Evolutionary conservation across 2,329 filamentous ascomycete species (phyloP), one percentile per base, ranked within the genome.

Genomic region (Triangularia verruculosa): DNA sequence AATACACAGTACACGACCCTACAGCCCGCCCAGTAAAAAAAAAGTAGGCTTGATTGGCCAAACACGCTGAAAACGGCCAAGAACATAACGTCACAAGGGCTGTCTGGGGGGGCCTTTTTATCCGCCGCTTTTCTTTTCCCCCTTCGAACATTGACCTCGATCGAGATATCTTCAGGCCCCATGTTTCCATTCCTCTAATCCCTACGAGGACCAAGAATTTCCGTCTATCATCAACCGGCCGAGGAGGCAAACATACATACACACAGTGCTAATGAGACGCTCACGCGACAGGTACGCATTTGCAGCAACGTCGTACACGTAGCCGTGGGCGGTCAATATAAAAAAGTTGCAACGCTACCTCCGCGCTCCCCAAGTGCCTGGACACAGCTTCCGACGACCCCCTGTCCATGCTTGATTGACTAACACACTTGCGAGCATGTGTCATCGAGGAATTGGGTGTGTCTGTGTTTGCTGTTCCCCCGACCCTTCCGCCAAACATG

Each of bases 11-110:
- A 53, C 8, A 34, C 61, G 53, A 22, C 25, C 39, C 30, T 57
- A 22, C 39, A 57, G 61, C 64, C 64, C 62, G 57, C 66, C 55
- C 56, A 27, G 24, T 22, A 52, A 55, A 62, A 47, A n/a, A 47
- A 13, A 17, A 4, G 25, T 11, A 17, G n/a, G 2, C 55, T 13
- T 68, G 65, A 71, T 71, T 71, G 67, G 69, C 47, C 57, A 25
- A 15, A 17, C 25, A 13, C 12, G 24, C 55, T 57, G 24, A 56
- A 65, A 64, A 65, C 61, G 64, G 64, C 66, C 30, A 62, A 53
- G 52, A 54, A 61, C 64, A 43, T 61, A 47, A 67, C 63, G 65
- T 64, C 63, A 66, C 65, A 63, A 47, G 54, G 27, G 54, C n/a
- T 24, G 20, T 51, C 24, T 17, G 43, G 39, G 39, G 39, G 39